Evolutionary conservation across 371 early-diverging fungal genomes (phyloP).

Genomic region (Encephalitozoon hellem): DNA sequence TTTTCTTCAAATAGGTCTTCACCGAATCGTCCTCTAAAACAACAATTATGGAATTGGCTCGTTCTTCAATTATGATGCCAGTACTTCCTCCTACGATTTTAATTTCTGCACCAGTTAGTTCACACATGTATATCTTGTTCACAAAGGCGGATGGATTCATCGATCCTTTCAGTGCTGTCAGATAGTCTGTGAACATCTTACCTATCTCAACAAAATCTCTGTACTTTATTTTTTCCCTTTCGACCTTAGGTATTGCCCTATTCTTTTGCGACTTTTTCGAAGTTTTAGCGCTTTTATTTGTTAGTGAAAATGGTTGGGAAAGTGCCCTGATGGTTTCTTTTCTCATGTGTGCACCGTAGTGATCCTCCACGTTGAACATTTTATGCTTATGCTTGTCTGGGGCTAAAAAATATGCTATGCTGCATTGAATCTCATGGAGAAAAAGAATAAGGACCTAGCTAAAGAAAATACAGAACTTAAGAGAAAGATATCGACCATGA

Average conservation of each 20-base stretch:
- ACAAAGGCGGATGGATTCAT: conserved; percentile 1
- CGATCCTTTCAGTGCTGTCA: neutral
- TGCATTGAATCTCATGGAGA: conserved; percentile 16
- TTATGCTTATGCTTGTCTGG: no score
- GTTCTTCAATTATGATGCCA: conserved; percentile 37
- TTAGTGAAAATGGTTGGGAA: neutral
- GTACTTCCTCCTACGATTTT: neutral
- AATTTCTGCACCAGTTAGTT: conserved; percentile 37
- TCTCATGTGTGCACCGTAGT: neutral
- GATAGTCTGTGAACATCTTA: conserved; percentile 11
- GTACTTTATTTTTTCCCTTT: conserved; percentile 1
- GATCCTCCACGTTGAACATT: conserved; percentile 1
- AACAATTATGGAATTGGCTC: conserved; percentile 28
- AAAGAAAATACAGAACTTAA: conserved; percentile 40
- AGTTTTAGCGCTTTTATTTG: neutral
- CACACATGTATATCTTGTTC: conserved; percentile 22
- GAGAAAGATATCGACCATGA: conserved; percentile 13
- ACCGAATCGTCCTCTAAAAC: conserved; percentile 4
- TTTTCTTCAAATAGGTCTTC: conserved; percentile 20
- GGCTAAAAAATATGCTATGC: neutral
- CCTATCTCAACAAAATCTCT: conserved; percentile 1
- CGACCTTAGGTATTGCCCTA: neutral
- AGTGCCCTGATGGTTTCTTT: neutral
- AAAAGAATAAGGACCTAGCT: conserved; percentile 40
- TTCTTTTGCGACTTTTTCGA: neutral